Evolutionary conservation across 179 eudicot genomes (phyloP).

Genomic region (Silene coronaria): DNA sequence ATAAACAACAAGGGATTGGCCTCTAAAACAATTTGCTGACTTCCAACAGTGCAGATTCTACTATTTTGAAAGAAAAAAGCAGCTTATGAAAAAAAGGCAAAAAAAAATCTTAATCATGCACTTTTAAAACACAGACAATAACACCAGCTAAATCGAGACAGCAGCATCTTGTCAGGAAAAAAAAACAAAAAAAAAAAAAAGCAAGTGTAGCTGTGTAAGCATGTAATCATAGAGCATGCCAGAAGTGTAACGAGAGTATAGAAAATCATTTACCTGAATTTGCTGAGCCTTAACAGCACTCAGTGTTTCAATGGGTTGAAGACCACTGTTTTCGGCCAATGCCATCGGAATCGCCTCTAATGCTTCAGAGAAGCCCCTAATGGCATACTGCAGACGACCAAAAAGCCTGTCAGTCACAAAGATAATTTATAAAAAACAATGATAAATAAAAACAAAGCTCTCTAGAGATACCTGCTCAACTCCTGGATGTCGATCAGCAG

Average conservation of each 20-base stretch:
- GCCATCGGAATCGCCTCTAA: conserved; percentile 93
- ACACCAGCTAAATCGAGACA: too few species aligned
- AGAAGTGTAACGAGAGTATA: not conserved
- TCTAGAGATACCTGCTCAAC: conserved; percentile 74
- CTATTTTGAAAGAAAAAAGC: too few species aligned
- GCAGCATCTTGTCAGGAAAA: not conserved
- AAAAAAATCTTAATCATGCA: too few species aligned
- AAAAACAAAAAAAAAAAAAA: not conserved
- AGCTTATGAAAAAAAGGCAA: too few species aligned
- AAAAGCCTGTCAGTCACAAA: not conserved
- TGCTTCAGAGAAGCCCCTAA: conserved; percentile 94
- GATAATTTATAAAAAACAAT: not conserved
- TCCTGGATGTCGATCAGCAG: conserved; percentile 89
- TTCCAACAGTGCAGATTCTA: too few species aligned
- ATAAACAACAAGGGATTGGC: too few species aligned
- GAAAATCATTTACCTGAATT: conserved; percentile 51
- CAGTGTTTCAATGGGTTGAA: conserved; percentile 86
- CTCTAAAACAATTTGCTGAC: too few species aligned
- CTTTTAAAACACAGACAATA: too few species aligned
- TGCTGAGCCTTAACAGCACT: conserved; percentile 93
- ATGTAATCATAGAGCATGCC: not conserved
- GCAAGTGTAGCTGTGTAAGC: too few species aligned
- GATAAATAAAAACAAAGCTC: not conserved
- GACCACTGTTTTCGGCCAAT: conserved; percentile 95
- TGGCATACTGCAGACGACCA: conserved; percentile 64